phyloP scores from a whole-genome alignment of 495 filamentous ascomycete species.

The Podospora bellae-mahoneyi region DNA sequence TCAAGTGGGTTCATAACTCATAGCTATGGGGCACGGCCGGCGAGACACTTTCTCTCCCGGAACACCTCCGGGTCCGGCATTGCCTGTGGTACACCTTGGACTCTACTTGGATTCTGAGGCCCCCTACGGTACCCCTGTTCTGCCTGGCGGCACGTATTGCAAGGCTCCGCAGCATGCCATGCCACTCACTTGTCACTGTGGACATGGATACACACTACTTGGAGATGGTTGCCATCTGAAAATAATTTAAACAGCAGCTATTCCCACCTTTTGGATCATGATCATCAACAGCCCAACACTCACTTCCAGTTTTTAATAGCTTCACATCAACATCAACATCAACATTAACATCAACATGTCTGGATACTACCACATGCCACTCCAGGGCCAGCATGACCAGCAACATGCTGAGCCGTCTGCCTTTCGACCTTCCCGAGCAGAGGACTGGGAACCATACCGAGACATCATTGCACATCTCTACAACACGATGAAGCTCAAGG shows the following conservation, averaged over 20 bases:
- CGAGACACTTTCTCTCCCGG: slow-evolving; percentile 1
- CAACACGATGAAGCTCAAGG: slow-evolving; percentile 36
- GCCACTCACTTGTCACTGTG: background rate
- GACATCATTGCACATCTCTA: slow-evolving; percentile 35
- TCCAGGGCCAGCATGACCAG: slow-evolving; percentile 7
- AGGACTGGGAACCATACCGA: slow-evolving; percentile 39
- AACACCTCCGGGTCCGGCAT: background rate
- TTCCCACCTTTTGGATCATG: background rate
- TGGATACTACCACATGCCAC: slow-evolving; percentile 16
- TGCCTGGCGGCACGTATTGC: background rate
- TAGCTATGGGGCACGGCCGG: background rate
- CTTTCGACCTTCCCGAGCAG: slow-evolving; percentile 33
- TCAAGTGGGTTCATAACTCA: background rate
- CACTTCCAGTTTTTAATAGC: background rate
- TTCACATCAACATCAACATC: background rate
- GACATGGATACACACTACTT: background rate
- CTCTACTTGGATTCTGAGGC: background rate
- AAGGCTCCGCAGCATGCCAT: slow-evolving; percentile 2
- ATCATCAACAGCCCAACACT: background rate
- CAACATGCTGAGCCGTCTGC: slow-evolving; percentile 13
- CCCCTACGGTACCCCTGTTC: background rate
- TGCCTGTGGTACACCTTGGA: background rate
- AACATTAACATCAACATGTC: slow-evolving; percentile 17
- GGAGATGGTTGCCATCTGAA: slow-evolving; percentile 1
- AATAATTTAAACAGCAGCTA: slow-evolving; percentile 3